phyloP scores from a whole-genome alignment of 805 yeast genomes.

The Candida schatavii region DNA sequence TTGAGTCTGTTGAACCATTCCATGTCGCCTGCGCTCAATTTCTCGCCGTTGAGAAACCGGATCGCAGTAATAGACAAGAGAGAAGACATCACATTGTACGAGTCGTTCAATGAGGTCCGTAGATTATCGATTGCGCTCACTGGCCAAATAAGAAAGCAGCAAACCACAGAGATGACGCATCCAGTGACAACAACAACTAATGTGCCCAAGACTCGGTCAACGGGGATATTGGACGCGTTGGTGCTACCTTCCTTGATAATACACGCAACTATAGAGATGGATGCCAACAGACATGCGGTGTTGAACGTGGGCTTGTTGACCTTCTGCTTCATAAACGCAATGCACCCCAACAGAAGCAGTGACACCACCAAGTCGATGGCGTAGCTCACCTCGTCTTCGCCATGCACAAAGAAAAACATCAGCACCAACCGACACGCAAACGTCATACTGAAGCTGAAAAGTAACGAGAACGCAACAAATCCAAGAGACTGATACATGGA shows the following conservation, averaged over 20 bases:
- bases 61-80: constrained; percentile 45
- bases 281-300: constrained; percentile 77
- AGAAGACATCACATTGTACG: constrained; percentile 51
- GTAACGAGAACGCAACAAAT: constrained; percentile 55
- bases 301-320: constrained; percentile 68
- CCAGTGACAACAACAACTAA: constrained; percentile 61
- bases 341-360: constrained; percentile 57
- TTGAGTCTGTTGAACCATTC: constrained; percentile 38
- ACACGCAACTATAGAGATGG: constrained; percentile 67
- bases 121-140: constrained; percentile 49
- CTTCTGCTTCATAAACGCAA: constrained; percentile 68
- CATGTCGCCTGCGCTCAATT: constrained; percentile 38
- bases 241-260: constrained; percentile 71
- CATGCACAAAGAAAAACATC: constrained; percentile 41
- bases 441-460: constrained; percentile 53
- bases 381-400: constrained; percentile 48
- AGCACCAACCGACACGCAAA: constrained; percentile 51
- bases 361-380: constrained; percentile 52
- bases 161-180: constrained; percentile 51
- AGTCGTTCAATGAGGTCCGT: constrained; percentile 46
- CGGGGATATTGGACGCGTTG: constrained; percentile 56
- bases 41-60: constrained; percentile 49
- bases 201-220: constrained; percentile 50
- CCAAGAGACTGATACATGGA: constrained; percentile 73
- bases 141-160: constrained; percentile 68